A percentile compares a stretch with the other conserved stretches of the same genome.
phyloP scores from a whole-genome alignment of 23 red algal genomes.

The Pyropia haitanensis region DNA sequence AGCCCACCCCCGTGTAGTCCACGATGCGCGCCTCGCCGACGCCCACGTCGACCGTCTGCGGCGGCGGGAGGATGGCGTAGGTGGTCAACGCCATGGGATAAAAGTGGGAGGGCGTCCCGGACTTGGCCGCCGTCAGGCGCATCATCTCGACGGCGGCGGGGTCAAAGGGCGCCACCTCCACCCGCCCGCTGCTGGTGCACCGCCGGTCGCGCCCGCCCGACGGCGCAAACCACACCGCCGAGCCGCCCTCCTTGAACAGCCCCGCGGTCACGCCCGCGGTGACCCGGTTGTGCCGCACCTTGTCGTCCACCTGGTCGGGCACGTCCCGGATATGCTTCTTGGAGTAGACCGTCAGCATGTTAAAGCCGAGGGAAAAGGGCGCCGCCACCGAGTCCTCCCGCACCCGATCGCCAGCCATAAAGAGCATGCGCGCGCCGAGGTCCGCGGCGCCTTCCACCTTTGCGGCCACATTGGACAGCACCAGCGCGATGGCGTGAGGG shows the following conservation, averaged over 20 bases:
- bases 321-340: slow-evolving; percentile 94
- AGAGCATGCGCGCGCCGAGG: slow-evolving; percentile 59
- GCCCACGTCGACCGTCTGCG: slow-evolving; percentile 56
- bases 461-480: slow-evolving; percentile 46
- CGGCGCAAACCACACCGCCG: slow-evolving; percentile 86
- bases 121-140: slow-evolving; percentile 57
- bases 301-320: slow-evolving; percentile 67
- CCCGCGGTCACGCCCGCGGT: slow-evolving; percentile 44
- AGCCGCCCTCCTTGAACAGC: slow-evolving; percentile 73
- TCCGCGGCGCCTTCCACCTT: neutral
- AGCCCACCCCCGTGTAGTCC: slow-evolving; percentile 53
- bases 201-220: slow-evolving; percentile 88
- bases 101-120: slow-evolving; percentile 65
- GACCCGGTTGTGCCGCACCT: slow-evolving; percentile 75
- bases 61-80: slow-evolving; percentile 87
- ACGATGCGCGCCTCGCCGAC: slow-evolving; percentile 73
- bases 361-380: slow-evolving; percentile 82
- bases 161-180: slow-evolving; percentile 76
- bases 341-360: slow-evolving; percentile 96
- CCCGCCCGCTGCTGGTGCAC: slow-evolving; percentile 19
- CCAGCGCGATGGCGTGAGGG: slow-evolving; percentile 79
- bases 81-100: slow-evolving; percentile 94
- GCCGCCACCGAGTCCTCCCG: slow-evolving; percentile 79
- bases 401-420: slow-evolving; percentile 99
- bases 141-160: slow-evolving; percentile 81